Evolutionary conservation across 345 rosid species (phyloP), one percentile per base, ranked within the genome.

Genomic region (Citrus maxima): DNA sequence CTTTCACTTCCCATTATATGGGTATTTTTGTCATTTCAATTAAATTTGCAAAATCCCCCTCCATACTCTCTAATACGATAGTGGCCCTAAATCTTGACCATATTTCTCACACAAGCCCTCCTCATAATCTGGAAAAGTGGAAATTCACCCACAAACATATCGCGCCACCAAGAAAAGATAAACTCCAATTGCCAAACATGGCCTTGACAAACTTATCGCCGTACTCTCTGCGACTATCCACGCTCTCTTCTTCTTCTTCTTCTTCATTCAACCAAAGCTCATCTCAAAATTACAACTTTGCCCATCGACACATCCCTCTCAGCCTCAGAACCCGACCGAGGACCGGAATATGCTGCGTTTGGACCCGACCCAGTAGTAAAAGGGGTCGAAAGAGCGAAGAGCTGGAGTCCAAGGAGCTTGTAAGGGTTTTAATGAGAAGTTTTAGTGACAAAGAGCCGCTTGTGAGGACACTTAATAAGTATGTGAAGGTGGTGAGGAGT

Each of bases 401-500:
- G 0, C 55, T 82, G 77, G 97, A 90, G 82, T 81, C 88, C 5
- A 86, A 79, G 74, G 93, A 93, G 68, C 85, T 95, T 67, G 98
- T 90, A 38, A 81, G 92, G 82, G 73, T 69, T 24, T 56, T 95
- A 35, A 72, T 92, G 89, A 86, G 92, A 78, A 88, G 83, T 62
- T 89, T 84, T 67, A 77, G 86, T 63, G 91, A 82, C 14, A 91
- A 82, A 74, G 93, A 88, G 79, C 95, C 97, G 54, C 59, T 93
- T 35, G 84, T 89, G 55, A 91, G 86, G 91, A 92, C 94, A 3
- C 87, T 93, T 74, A 87, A 87, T 72, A 93, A 89, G 83, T 87
- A 88, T 77, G 98, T 92, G 16, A 87, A 85, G 79, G 82, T 89
- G 46, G 86, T 93, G 72, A 86, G 97, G 79, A 85, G 91, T 27